Conservation (phyloP, 768 basidiomycete genomes). For the Macrolepiota dolichaula region DNA sequence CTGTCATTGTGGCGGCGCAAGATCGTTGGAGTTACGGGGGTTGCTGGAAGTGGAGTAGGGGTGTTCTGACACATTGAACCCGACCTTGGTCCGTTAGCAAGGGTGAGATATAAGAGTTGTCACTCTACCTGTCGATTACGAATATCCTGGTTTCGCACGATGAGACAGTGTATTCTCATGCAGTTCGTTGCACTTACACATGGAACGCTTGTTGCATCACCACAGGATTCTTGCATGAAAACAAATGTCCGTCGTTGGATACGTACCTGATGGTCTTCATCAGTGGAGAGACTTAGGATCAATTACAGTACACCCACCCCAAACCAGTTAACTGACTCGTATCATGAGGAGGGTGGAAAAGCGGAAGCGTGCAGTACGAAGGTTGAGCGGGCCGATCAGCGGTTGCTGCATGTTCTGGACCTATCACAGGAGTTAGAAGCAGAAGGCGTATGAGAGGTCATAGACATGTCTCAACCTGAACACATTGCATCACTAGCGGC, state of each 20-base stretch:
- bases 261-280: slow-evolving; percentile 31
- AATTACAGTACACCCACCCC: not conserved
- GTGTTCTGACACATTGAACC: slow-evolving; percentile 45
- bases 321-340: slow-evolving; percentile 13
- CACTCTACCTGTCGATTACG: slow-evolving; percentile 45
- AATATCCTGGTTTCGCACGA: slow-evolving; percentile 25
- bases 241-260: slow-evolving; percentile 55
- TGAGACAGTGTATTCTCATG: not conserved
- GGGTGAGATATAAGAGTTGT: not conserved
- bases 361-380: slow-evolving; percentile 51
- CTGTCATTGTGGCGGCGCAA: slow-evolving; percentile 36
- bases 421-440: slow-evolving; percentile 23
- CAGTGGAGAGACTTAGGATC: not conserved
- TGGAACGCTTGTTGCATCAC: slow-evolving; percentile 54
- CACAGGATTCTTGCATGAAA: slow-evolving; percentile 50
- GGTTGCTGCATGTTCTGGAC: slow-evolving; percentile 45
- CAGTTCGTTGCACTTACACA: slow-evolving; percentile 38
- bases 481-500: slow-evolving; percentile 46
- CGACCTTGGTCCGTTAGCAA: slow-evolving; percentile 34
- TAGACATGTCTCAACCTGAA: slow-evolving; percentile 28
- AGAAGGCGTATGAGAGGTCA: not conserved
- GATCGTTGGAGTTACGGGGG: slow-evolving; percentile 21
- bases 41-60: slow-evolving; percentile 38
- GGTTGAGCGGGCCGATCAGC: slow-evolving; percentile 37
- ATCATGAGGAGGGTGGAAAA: slow-evolving; percentile 40